A percentile compares a stretch with the other conserved stretches of the same genome.
Evolutionary conservation across 495 filamentous ascomycete species (phyloP).

Genomic region (Cetradonia linearis): DNA sequence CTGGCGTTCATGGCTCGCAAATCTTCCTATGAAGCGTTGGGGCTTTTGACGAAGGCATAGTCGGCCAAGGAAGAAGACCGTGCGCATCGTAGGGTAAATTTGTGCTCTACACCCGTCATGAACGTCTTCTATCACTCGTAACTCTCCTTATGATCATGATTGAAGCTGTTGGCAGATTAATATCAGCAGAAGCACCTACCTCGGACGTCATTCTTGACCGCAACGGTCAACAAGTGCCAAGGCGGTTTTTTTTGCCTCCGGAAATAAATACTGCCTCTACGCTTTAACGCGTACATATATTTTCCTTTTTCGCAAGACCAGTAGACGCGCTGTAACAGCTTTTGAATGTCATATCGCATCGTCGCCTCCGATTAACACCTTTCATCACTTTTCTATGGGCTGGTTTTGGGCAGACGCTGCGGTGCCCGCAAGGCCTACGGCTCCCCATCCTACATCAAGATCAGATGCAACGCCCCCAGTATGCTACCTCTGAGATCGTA

Average conservation of each 20-base stretch:
- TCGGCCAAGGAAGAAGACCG: constrained; percentile 43
- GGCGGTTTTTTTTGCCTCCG: neutral
- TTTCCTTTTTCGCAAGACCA: neutral
- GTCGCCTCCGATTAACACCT: neutral
- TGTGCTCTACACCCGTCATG: neutral
- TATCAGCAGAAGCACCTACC: neutral
- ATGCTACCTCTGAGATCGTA: constrained; percentile 32
- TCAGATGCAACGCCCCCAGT: constrained; percentile 54
- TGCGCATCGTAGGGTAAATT: constrained; percentile 38
- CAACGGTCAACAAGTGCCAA: constrained; percentile 7
- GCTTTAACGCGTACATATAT: neutral
- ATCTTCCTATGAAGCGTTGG: constrained; percentile 20
- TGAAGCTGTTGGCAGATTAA: neutral
- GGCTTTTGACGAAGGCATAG: constrained; percentile 37
- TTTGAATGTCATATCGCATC: neutral
- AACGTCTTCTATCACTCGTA: neutral
- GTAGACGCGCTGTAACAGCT: neutral
- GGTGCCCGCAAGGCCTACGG: constrained; percentile 33
- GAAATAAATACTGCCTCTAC: neutral
- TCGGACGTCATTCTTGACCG: constrained; percentile 13
- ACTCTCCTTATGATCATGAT: neutral
- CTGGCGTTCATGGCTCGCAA: constrained; percentile 25
- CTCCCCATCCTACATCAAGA: constrained; percentile 35
- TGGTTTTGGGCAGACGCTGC: constrained; percentile 93
- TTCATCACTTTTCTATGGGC: constrained; percentile 54